phyloP scores from a whole-genome alignment of 2,329 filamentous ascomycete genomes.

The Ascosphaera aggregata region DNA sequence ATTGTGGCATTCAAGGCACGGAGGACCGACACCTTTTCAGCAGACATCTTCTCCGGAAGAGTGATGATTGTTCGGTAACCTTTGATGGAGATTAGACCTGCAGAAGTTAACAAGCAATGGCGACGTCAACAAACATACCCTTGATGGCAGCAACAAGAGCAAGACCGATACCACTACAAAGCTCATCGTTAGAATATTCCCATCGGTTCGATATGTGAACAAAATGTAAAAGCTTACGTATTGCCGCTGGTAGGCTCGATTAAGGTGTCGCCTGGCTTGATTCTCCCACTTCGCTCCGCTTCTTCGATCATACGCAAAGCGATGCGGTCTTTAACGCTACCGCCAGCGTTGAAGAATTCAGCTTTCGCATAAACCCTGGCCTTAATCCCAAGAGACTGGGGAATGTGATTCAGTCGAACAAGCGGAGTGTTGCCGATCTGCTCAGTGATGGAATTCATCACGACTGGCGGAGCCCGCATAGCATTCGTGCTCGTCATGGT shows the following conservation, averaged over 20 bases:
- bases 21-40: conserved; percentile 89
- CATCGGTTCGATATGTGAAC: not conserved
- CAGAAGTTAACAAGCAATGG: not conserved
- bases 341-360: conserved; percentile 83
- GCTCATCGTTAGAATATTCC: not conserved
- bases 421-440: conserved; percentile 94
- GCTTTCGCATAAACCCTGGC: conserved; percentile 78
- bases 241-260: conserved; percentile 98
- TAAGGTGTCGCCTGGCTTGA: conserved; percentile 89
- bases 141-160: conserved; percentile 89
- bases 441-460: conserved; percentile 48
- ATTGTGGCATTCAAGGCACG: conserved; percentile 90
- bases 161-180: conserved; percentile 54
- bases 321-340: conserved; percentile 87
- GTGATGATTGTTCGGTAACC: conserved; percentile 97
- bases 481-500: conserved; percentile 1
- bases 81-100: conserved; percentile 5
- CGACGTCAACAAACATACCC: conserved; percentile 17
- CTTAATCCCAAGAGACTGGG: conserved; percentile 71
- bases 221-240: conserved; percentile 28
- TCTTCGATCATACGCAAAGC: conserved; percentile 94
- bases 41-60: conserved; percentile 96
- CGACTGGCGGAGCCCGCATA: conserved; percentile 22
- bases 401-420: conserved; percentile 78
- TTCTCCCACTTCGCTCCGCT: conserved; percentile 72